Percentiles rank a stretch among this genome's conserved stretches.
Evolutionary conservation across 208 protist species (phyloP).

Genomic region (Leishmania martiniquensis): DNA sequence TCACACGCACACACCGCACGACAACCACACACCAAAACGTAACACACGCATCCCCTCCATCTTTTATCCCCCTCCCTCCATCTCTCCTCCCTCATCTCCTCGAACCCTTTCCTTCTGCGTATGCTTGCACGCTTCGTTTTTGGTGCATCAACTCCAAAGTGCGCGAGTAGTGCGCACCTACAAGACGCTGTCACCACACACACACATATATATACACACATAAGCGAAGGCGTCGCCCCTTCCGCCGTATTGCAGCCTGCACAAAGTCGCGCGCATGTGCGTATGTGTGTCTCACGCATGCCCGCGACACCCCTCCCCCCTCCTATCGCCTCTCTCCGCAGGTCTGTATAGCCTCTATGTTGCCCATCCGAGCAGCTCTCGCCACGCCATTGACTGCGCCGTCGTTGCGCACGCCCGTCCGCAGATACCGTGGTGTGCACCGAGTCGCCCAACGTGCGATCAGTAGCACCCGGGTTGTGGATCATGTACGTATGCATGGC

Average conservation of each 20-base stretch:
- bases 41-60: background rate
- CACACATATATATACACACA: background rate
- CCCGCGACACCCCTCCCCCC: constrained; percentile 1
- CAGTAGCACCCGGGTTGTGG: background rate
- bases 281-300: background rate
- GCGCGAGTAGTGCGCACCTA: background rate
- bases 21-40: too few relatives aligned
- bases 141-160: background rate
- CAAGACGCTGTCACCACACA: background rate
- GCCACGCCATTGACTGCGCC: background rate
- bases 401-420: constrained; percentile 1
- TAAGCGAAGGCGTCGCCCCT: too few relatives aligned
- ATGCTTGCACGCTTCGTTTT: too few relatives aligned
- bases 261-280: background rate
- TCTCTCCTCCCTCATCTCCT: too few relatives aligned
- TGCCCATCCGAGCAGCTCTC: background rate
- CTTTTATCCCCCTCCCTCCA: background rate
- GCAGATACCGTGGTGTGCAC: background rate
- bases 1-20: background rate
- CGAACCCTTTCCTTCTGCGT: too few relatives aligned
- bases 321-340: background rate
- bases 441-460: background rate
- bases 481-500: background rate
- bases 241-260: too few relatives aligned
- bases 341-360: background rate